Base-by-base conservation (phyloP, 192 early-diverging fungal genomes). In the Gonapodya sp. region DNA sequence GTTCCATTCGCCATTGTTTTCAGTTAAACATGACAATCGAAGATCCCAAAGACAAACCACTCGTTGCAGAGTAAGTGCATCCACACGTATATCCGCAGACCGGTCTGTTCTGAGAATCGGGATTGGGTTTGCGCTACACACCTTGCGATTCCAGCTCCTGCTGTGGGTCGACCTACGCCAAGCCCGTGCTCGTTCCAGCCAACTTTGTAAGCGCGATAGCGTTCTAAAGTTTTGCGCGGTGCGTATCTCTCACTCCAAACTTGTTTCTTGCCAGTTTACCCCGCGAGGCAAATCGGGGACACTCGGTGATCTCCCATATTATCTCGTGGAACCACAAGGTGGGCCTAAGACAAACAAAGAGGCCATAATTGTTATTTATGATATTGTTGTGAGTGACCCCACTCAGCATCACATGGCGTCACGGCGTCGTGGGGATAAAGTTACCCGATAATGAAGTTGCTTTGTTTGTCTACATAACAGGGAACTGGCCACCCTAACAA, bases 31-130 rank as follows among this genome's bases (percentile, higher is more conserved):
- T 77, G 75, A 34, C 75, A 2, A 34, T 34, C 75, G 30, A 77
- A 34, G 75, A 77, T 33, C 75, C 75, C 30, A 77, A 77, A 77
- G 75, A 77, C 75, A 77, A 77, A 33, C 75, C 31, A 2, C 75
- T 77, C 31, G 75, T 77, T 33, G 75, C 75, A 16, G 75, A 77
- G 75, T 77, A 34, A 34, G 75, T 77, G 18, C 30, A 16, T 16
- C 16, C 64, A 18, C 31, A 33, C 75, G 34, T 77, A 8, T 16
- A 18, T 77, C 30, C 8, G 18, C 18, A 31, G 18, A 33, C 34
- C 8, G 18, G 75, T 31, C 75, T 2, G 16, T 2, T 33, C 75
- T 16, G 64, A 72, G 30, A 77, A 18, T 2, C 75, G 8, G 75
- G 18, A 77, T 2, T 33, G 30, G 31, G 8, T 77, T 34, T 33